These are phyloP conservation scores for Alternaria conjuncta DNA, from an alignment of 2,329 filamentous ascomycete genomes.

Conservation along the genomic window DNA sequence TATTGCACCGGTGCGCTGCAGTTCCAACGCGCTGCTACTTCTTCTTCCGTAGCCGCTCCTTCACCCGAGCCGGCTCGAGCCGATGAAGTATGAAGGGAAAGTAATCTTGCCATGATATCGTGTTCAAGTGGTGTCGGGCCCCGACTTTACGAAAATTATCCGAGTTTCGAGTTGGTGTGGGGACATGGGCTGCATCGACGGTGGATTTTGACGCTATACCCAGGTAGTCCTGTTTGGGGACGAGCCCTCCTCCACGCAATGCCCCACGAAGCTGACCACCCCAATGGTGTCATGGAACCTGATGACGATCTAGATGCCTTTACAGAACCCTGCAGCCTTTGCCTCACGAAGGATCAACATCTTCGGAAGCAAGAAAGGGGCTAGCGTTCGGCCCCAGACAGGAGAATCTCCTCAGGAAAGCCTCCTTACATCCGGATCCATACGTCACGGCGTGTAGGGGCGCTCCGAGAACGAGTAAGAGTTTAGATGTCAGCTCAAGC, in stretches of 20 bases:
- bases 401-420: neutral
- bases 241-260: neutral
- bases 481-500: neutral
- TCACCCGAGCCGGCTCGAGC: neutral
- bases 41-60: neutral
- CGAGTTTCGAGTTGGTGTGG: neutral
- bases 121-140: neutral
- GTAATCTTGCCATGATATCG: neutral
- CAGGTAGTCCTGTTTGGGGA: neutral
- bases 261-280: neutral
- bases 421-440: neutral
- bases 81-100: neutral
- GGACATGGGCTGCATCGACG: neutral
- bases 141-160: conserved; percentile 1
- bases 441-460: neutral
- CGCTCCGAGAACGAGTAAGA: neutral
- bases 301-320: neutral
- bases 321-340: neutral
- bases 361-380: neutral
- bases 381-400: neutral
- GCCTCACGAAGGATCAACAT: neutral
- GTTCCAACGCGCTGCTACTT: neutral
- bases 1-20: neutral
- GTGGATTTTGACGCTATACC: neutral
- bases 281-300: neutral